Base-by-base conservation (phyloP, 306 rosid genomes). In the Ormosia emarginata region DNA sequence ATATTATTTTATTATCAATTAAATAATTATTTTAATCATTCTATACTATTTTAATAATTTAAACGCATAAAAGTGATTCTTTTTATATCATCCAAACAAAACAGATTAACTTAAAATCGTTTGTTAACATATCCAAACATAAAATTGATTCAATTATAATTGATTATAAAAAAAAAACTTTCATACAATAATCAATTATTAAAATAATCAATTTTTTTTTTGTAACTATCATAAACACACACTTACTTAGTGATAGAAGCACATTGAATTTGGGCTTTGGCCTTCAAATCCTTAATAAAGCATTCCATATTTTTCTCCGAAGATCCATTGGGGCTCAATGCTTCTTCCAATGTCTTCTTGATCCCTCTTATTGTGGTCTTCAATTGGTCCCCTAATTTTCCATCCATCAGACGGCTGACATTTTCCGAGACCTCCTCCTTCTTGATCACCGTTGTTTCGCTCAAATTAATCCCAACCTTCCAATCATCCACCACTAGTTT, bases 401-500 rank as follows among this genome's bases (percentile, higher is more conserved):
- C 87, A 77, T 69, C 66, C 88, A 91, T 88, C 83, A 90, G 32
- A 49, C 64, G 87, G 46, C 40, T 79, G 12, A 89, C 68, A 32
- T 82, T 86, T 5, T 81, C 41, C 1, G 89, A 65, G 4, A 91
- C 89, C 7, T 67, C 73, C 50, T 77, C 71, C 81, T 81, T 78
- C 0, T 49, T 46, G 29, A 87, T 77, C 4, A 29, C 11, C 58
- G 39, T 43, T 63, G 14, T 49, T 15, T 74, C 72, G 3, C 75
- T 69, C 32, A 90, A 67, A 67, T 87, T 85, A 57, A 83, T 79
- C 66, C 94, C 96, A 1, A 90, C 63, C 88, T 39, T 83, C 96
- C 93, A 91, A 67, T 90, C 91, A 12, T 91, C 87, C 4, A 90
- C 93, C n/a, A 85, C 88, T 66, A 90, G 15, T 67, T 88, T 90